Percentiles rank a stretch among this genome's conserved stretches.
Conservation (phyloP, 2,329 filamentous ascomycete genomes). For the Alternaria tenuissima region DNA sequence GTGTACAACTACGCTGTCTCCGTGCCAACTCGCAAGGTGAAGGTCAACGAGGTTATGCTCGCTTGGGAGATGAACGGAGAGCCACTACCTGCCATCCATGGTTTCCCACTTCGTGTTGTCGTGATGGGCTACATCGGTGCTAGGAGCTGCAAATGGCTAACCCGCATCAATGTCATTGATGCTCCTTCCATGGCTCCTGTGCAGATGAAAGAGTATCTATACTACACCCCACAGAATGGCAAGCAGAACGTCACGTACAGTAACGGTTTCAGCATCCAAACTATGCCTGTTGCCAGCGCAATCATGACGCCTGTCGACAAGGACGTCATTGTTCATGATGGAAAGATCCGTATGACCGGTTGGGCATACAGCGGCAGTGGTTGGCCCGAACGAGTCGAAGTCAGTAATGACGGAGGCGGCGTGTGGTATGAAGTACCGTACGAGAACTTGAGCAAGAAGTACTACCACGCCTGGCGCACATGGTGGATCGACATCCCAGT, state of each 20-base stretch:
- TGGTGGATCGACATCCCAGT: constrained; percentile 71
- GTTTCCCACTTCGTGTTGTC: constrained; percentile 68
- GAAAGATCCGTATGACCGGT: constrained; percentile 63
- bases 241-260: constrained; percentile 70
- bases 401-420: constrained; percentile 69
- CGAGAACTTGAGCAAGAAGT: constrained; percentile 68
- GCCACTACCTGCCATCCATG: constrained; percentile 70
- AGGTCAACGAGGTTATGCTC: constrained; percentile 70
- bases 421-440: constrained; percentile 70
- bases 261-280: constrained; percentile 72
- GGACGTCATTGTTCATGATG: constrained; percentile 68
- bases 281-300: constrained; percentile 74
- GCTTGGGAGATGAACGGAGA: constrained; percentile 78
- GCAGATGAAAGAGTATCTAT: constrained; percentile 71
- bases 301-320: constrained; percentile 71
- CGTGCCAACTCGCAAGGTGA: constrained; percentile 73
- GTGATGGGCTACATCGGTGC: constrained; percentile 74
- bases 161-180: constrained; percentile 67
- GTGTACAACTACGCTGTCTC: constrained; percentile 73
- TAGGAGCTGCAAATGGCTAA: constrained; percentile 69
- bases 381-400: constrained; percentile 67
- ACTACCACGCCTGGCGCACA: constrained; percentile 69
- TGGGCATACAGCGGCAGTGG: constrained; percentile 57
- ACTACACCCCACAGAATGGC: constrained; percentile 73
- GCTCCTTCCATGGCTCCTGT: constrained; percentile 67